phyloP scores from a whole-genome alignment of 148 eudicot genomes.

The Rhododendron mucronatum region DNA sequence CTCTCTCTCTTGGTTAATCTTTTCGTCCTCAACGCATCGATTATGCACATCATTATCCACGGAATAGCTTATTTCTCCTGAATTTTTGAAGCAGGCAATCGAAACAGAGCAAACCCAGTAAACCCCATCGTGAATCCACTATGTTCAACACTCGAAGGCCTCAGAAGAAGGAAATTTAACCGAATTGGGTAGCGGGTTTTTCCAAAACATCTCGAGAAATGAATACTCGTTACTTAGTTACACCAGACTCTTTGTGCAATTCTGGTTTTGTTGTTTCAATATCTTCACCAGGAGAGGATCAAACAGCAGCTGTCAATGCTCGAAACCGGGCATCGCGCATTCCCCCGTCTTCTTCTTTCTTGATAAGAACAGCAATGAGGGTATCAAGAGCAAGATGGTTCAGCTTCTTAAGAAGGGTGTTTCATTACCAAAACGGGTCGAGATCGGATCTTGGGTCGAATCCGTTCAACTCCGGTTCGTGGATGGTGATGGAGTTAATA shows the following conservation, averaged over 20 bases:
- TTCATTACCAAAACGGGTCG: conserved; percentile 80
- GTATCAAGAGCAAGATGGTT: conserved; percentile 80
- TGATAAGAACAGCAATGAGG: conserved; percentile 62
- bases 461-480: conserved; percentile 63
- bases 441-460: conserved; percentile 60
- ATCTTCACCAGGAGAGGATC: conserved; percentile 22
- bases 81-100: background rate
- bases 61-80: background rate
- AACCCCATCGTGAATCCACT: background rate
- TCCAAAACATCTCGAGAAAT: background rate
- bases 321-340: conserved; percentile 17
- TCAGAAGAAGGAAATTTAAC: background rate
- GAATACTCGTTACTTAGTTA: conserved; percentile 28
- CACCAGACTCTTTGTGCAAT: conserved; percentile 25
- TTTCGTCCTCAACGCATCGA: too few species aligned
- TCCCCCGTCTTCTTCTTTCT: conserved; percentile 36
- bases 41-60: background rate
- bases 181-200: background rate
- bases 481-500: conserved; percentile 62
- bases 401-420: conserved; percentile 69
- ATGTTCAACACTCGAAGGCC: background rate
- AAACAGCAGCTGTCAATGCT: background rate
- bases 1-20: too few species aligned
- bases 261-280: conserved; percentile 20
- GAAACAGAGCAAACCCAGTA: background rate